Percentiles rank a stretch among this genome's conserved stretches.
phyloP scores from a whole-genome alignment of 805 yeast species.

The Brettanomyces nanus region DNA sequence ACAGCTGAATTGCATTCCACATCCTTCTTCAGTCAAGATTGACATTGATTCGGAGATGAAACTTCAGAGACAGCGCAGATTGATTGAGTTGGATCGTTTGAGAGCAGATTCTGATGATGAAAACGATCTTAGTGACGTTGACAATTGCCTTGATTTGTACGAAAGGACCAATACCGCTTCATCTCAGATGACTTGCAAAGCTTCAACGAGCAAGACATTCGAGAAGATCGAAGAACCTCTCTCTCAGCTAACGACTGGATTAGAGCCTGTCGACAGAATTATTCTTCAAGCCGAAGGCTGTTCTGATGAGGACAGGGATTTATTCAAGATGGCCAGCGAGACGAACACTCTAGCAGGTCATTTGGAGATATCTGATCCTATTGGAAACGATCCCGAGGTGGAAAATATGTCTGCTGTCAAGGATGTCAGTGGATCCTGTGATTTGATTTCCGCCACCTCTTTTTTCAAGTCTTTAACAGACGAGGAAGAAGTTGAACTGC shows the following conservation, averaged over 20 bases:
- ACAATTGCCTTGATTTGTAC: constrained; percentile 9
- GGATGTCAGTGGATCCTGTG: constrained; percentile 7
- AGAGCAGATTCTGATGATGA: constrained; percentile 12
- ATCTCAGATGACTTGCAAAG: too few species aligned
- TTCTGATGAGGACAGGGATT: not conserved
- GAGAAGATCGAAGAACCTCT: not conserved
- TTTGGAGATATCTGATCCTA: not conserved
- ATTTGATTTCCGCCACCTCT: constrained; percentile 20
- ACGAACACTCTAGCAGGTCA: not conserved
- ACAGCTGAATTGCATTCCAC: constrained; percentile 18
- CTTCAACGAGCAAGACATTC: too few species aligned
- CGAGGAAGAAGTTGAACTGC: constrained; percentile 2
- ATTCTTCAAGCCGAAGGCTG: constrained; percentile 15
- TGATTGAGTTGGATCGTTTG: constrained; percentile 18
- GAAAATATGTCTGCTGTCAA: not conserved
- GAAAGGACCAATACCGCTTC: constrained; percentile 8
- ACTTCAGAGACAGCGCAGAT: constrained; percentile 23
- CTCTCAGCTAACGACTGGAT: constrained; percentile 16
- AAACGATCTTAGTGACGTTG: constrained; percentile 4
- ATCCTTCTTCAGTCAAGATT: constrained; percentile 17
- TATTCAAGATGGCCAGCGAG: not conserved
- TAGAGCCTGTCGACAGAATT: constrained; percentile 24
- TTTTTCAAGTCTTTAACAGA: constrained; percentile 15
- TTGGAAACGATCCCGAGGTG: not conserved
- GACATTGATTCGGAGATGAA: constrained; percentile 23